Conservation (phyloP, 768 basidiomycete genomes). For the Tylopilus plumbeoviolaceoides region DNA sequence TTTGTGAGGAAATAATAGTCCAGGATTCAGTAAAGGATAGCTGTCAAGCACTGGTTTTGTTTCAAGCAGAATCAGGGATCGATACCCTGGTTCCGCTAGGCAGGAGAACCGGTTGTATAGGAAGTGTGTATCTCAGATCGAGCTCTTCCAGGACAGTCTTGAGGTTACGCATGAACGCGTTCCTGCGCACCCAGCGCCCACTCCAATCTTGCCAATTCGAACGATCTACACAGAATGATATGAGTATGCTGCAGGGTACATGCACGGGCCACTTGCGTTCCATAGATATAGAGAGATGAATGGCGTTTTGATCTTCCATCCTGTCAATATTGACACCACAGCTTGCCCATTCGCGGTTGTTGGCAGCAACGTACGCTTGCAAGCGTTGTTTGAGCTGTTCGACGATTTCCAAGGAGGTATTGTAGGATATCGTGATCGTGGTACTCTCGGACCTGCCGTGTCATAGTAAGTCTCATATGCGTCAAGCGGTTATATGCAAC, state of each 20-base stretch:
- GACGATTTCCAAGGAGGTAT: slow-evolving; percentile 66
- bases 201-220: slow-evolving; percentile 89
- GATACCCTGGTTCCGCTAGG: slow-evolving; percentile 24
- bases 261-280: slow-evolving; percentile 51
- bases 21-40: not conserved
- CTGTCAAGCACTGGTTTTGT: not conserved
- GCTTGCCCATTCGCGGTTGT: slow-evolving; percentile 71
- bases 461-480: slow-evolving; percentile 4
- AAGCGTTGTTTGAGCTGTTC: slow-evolving; percentile 62
- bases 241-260: not conserved
- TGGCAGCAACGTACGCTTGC: slow-evolving; percentile 53
- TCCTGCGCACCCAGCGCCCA: slow-evolving; percentile 71
- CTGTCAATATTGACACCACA: slow-evolving; percentile 67
- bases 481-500: slow-evolving; percentile 18
- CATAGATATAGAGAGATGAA: slow-evolving; percentile 61
- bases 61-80: not conserved
- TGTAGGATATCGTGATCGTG: slow-evolving; percentile 58
- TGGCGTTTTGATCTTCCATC: slow-evolving; percentile 75
- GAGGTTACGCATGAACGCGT: slow-evolving; percentile 69
- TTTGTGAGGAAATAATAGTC: not conserved
- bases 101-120: slow-evolving; percentile 66
- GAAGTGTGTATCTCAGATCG: slow-evolving; percentile 65
- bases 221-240: slow-evolving; percentile 44
- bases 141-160: slow-evolving; percentile 71
- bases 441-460: slow-evolving; percentile 61